phyloP scores from a whole-genome alignment of 306 rosid species.

The Luffa acutangula region DNA sequence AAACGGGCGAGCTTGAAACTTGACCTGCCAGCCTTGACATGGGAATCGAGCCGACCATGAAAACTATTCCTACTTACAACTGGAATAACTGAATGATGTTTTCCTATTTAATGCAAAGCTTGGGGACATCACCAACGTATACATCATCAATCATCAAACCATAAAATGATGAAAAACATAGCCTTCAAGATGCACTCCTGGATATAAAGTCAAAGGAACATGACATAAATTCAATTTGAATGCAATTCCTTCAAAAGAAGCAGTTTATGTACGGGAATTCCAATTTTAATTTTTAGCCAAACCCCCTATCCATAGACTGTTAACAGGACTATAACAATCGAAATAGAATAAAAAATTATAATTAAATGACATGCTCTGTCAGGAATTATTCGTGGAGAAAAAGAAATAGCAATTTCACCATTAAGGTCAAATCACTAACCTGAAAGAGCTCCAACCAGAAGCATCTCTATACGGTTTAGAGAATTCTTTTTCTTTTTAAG shows the following conservation, averaged over 20 bases:
- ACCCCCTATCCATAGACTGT: not conserved
- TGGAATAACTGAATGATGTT: too few relatives aligned
- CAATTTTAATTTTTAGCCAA: not conserved
- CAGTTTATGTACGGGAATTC: not conserved
- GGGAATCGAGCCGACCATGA: too few relatives aligned
- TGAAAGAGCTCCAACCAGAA: slow-evolving; percentile 76
- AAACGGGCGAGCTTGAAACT: too few relatives aligned
- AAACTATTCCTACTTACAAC: too few relatives aligned
- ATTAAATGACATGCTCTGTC: not conserved
- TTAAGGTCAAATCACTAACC: slow-evolving; percentile 33
- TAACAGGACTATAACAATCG: not conserved
- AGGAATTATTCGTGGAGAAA: not conserved
- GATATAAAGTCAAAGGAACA: not conserved
- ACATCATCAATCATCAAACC: not conserved
- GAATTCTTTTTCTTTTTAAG: slow-evolving; percentile 51
- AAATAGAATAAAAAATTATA: not conserved
- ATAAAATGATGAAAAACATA: not conserved
- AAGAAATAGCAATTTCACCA: not conserved
- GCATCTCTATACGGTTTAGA: slow-evolving; percentile 79
- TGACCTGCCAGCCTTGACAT: too few relatives aligned
- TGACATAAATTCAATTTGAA: not conserved
- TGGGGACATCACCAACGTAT: too few relatives aligned
- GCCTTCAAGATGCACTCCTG: not conserved
- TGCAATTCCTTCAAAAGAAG: not conserved
- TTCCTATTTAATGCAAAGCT: too few relatives aligned